Evolutionary conservation across 768 basidiomycete genomes (phyloP).

Genomic region (Tulasnella sp.): DNA sequence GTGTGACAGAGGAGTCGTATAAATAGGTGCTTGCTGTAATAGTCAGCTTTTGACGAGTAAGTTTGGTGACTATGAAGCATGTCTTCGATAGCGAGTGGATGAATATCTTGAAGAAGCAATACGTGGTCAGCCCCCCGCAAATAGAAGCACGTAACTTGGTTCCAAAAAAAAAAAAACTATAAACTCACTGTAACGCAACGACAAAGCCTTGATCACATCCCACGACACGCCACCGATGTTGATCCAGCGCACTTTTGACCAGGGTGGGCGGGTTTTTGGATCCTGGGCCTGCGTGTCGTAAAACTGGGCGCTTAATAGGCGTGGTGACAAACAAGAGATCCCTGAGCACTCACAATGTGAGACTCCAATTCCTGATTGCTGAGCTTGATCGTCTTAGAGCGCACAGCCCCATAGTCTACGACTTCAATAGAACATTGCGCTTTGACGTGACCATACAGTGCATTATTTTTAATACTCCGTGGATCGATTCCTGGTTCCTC

Average conservation of each 20-base stretch:
- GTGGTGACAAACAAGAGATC: not conserved
- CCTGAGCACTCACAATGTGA: conserved; percentile 1
- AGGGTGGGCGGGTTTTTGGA: not conserved
- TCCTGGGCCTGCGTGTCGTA: too few relatives aligned
- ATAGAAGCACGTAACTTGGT: too few relatives aligned
- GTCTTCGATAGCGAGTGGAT: conserved; percentile 23
- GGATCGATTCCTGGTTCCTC: conserved; percentile 13
- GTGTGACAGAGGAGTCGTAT: conserved; percentile 51
- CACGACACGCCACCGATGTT: not conserved
- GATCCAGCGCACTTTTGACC: conserved; percentile 3
- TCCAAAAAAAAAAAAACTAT: too few relatives aligned
- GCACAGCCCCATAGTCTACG: conserved; percentile 10
- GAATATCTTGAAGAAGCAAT: too few relatives aligned
- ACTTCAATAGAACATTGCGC: conserved; percentile 13
- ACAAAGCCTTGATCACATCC: not conserved
- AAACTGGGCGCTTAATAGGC: too few relatives aligned
- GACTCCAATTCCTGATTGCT: not conserved
- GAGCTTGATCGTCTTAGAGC: not conserved
- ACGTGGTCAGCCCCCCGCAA: too few relatives aligned
- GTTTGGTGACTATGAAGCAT: conserved; percentile 20
- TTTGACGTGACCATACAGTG: conserved; percentile 11
- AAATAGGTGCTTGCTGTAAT: conserved; percentile 43
- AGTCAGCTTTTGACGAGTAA: conserved; percentile 20
- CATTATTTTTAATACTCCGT: not conserved
- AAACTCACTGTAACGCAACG: not conserved